Evolutionary conservation across 495 filamentous ascomycete species (phyloP), one percentile per base, ranked within the genome.

Genomic region (Ramalina peruviana): DNA sequence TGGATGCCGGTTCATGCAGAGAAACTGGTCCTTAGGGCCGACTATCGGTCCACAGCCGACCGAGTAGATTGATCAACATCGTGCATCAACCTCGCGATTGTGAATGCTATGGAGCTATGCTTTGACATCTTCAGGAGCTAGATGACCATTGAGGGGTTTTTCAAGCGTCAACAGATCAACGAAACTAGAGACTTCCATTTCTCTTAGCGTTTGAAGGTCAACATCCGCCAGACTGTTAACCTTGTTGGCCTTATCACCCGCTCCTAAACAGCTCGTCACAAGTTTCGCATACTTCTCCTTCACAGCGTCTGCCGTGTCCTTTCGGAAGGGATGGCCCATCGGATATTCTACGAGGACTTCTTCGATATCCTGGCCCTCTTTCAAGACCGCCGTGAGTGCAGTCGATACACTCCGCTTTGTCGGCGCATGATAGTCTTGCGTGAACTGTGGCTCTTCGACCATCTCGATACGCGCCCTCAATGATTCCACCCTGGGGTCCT

Each of bases 311-410:
- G 86, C 81, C 45, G 88, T 88, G 67, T 86, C 81, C 46, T 82
- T 74, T 49, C 84, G 71, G 52, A 82, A 68, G 49, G 74, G 78
- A 68, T 92, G 86, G 40, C 87, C 87, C 37, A 89, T 70, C 6
- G 88, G 88, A 43, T 83, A 87, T 63, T 93, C 85, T n/a, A 94
- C 74, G 7, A 85, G 73, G 42, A 88, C 76, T 63, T 94, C 86
- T 6, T 81, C 73, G 23, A 90, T 68, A 20, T 78, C 67, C 1
- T 50, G 42, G 3, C 66, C 59, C 54, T 63, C 51, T 5, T 40
- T n/a, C 19, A 70, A 50, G 36, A 48, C 15, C 5, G 67, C 43
- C 3, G 55, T 63, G 17, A 67, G 26, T 0, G 54, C 63, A 43
- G 48, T 55, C 1, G 56, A 53, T 4, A 57, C 45, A 46, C 57